Conservation (phyloP, 192 early-diverging fungal genomes). For the Linnemannia zychae region DNA sequence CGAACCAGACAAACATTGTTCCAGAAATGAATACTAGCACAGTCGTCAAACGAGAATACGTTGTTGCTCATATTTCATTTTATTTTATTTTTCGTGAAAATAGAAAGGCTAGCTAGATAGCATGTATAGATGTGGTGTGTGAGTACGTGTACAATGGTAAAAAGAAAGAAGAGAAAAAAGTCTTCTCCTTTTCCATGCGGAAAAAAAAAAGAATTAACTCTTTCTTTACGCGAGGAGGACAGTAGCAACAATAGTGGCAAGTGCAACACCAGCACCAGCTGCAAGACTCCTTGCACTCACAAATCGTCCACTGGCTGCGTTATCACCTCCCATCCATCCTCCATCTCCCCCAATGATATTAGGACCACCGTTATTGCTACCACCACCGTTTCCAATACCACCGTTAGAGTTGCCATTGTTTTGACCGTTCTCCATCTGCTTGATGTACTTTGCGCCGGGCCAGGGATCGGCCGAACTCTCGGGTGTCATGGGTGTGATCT, state of each 20-base stretch:
- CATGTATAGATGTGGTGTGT: background rate
- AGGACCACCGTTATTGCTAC: background rate
- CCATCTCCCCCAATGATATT: background rate
- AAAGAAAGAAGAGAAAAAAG: background rate
- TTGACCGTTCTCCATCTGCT: slow-evolving; percentile 33
- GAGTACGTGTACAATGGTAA: slow-evolving; percentile 5
- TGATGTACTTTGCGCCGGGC: slow-evolving; percentile 40
- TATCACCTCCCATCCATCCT: background rate
- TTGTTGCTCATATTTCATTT: no score
- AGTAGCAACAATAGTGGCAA: background rate
- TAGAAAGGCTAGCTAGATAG: background rate
- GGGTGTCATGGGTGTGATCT: slow-evolving; percentile 31
- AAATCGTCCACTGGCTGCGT: background rate
- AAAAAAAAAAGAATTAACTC: background rate
- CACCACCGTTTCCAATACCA: slow-evolving; percentile 4
- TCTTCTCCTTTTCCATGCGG: background rate
- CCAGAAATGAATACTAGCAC: no score
- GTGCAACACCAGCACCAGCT: background rate
- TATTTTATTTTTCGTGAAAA: background rate
- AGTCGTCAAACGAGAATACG: no score
- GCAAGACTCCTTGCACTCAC: background rate
- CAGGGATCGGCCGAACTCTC: slow-evolving; percentile 44
- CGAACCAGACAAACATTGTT: no score
- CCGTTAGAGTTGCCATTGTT: slow-evolving; percentile 19
- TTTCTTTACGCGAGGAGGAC: background rate